Percentiles rank a stretch among this genome's conserved stretches.
These are phyloP conservation scores for Clarireedia hainanense DNA, from an alignment of 2,329 filamentous ascomycete species.

Conservation along the genomic window DNA sequence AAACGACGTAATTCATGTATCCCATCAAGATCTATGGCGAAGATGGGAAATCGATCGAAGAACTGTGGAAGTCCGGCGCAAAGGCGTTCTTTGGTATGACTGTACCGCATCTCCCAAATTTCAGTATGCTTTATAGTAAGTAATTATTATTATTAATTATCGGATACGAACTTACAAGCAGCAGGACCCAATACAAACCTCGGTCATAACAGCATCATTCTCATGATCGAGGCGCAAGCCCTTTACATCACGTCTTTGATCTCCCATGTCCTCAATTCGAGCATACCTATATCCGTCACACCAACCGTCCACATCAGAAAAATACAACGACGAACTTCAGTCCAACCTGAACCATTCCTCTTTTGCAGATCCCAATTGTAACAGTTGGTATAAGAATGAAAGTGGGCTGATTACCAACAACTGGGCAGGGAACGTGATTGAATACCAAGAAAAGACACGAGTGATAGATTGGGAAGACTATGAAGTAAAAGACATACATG, in stretches of 20 bases:
- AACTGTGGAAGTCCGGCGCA: constrained; percentile 40
- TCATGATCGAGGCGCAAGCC: constrained; percentile 26
- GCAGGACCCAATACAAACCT: constrained; percentile 23
- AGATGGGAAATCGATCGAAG: constrained; percentile 34
- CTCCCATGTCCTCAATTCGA: constrained; percentile 34
- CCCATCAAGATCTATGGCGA: constrained; percentile 45
- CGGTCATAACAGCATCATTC: constrained; percentile 23
- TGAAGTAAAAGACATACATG: constrained; percentile 21
- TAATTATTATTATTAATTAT: no score
- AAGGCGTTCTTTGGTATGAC: constrained; percentile 30
- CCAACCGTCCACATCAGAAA: constrained; percentile 33
- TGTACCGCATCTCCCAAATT: constrained; percentile 19
- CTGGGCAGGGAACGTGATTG: constrained; percentile 38
- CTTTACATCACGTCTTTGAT: constrained; percentile 22
- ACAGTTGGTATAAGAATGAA: constrained; percentile 23
- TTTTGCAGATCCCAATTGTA: constrained; percentile 22
- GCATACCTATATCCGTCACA: constrained; percentile 36
- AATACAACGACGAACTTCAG: constrained; percentile 22
- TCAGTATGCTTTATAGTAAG: constrained; percentile 17
- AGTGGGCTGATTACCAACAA: constrained; percentile 23
- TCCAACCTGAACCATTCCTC: constrained; percentile 11
- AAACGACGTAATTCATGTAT: constrained; percentile 49
- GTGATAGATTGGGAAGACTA: constrained; percentile 39
- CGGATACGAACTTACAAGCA: no score
- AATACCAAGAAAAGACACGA: constrained; percentile 42